Evolutionary conservation across 108 stramenopile species (phyloP).

Genomic region (Mediolabrus comicus): DNA sequence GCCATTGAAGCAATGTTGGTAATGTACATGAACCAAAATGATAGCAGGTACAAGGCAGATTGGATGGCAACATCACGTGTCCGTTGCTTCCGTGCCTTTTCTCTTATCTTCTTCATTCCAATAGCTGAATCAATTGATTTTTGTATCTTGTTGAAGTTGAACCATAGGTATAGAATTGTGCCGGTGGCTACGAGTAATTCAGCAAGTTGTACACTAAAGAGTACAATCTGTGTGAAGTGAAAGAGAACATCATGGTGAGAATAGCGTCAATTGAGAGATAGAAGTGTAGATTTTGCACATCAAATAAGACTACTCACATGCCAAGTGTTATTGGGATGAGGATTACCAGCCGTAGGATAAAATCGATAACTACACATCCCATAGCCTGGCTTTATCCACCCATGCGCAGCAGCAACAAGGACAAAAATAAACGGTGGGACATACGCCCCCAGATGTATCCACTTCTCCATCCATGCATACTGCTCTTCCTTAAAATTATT

Average conservation of each 20-base stretch:
- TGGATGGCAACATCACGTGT: conserved; percentile 12
- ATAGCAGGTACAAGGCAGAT: neutral
- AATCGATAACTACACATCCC: neutral
- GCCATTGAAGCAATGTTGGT: neutral
- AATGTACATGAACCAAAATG: conserved; percentile 7
- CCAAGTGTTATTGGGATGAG: neutral
- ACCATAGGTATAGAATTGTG: conserved; percentile 1
- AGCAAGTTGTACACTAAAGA: neutral
- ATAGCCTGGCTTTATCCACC: neutral
- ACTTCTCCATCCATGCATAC: conserved; percentile 29
- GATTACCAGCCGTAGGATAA: neutral
- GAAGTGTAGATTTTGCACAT: no score
- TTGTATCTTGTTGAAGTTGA: conserved; percentile 23
- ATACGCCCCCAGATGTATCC: conserved; percentile 25
- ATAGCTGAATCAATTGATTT: conserved; percentile 1
- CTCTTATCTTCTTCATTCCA: conserved; percentile 12
- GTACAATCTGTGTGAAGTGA: neutral
- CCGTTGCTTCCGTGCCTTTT: conserved; percentile 6
- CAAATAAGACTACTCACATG: neutral
- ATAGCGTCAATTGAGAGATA: no score
- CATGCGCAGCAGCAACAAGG: neutral
- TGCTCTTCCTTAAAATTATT: conserved; percentile 29
- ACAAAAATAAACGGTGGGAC: neutral
- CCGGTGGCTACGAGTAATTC: neutral
- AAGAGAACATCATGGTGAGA: neutral